Evolutionary conservation across 2,329 filamentous ascomycete genomes (phyloP), one percentile per base, ranked within the genome.

Genomic region (Aureobasidium sp.): DNA sequence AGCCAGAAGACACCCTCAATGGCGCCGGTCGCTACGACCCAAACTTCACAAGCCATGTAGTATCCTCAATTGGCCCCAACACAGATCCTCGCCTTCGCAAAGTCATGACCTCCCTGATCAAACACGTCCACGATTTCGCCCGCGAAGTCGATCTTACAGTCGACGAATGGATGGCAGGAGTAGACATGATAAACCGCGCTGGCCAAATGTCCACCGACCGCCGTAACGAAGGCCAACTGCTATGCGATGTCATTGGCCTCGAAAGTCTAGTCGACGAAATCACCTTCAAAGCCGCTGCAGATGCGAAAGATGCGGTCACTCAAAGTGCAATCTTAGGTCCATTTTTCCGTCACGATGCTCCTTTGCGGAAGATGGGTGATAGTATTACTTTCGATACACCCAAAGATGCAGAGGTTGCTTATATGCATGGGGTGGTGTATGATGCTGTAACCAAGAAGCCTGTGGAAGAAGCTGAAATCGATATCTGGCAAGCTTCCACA

Each of bases 291-390:
- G 78, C 82, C 55, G 81, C 82, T 34, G 80, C 81, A 54, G 79
- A 81, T 42, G 78, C 78, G 0, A 63, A 62, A 27, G 74, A 76
- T 61, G 70, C 72, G 27, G 79, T 85, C 11, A 94, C 90, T 5
- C 83, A 89, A 2, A 89, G 88, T 4, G 85, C 90, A 44, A 91
- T 96, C 66, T 82, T 96, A 0, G 91, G 91, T 0, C 91, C 91
- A 1, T 96, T 96, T 77, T 95, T 89, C 83, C 82, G 89, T 6
- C 81, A 84, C 45, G 82, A 91, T 67, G 85, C 90, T 0, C 90
- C 90, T 5, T 76, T 82, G 62, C 82, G 86, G 50, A 75, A 84
- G n/a, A 88, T 88, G 69, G 90, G 88, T 54, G 82, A 80, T 49
- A 85, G 79, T 67, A 90, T 94, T 64, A 79, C 86, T 25, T 71